These are phyloP conservation scores for Rosa chinensis DNA, from an alignment of 306 rosid genomes.

Conservation along the genomic window DNA sequence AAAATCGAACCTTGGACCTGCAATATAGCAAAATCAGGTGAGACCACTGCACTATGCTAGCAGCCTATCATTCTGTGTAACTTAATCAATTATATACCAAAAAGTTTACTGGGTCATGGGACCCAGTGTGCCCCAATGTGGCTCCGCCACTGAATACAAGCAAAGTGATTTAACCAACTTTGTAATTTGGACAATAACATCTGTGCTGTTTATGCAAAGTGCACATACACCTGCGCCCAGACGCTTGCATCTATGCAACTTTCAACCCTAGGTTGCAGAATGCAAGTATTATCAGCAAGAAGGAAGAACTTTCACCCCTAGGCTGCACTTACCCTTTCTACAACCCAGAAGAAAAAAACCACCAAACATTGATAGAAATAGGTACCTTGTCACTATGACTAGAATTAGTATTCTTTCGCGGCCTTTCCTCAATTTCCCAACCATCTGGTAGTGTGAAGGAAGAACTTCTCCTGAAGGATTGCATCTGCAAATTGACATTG, in stretches of 20 bases:
- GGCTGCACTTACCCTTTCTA: conserved; percentile 10
- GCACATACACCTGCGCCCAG: not conserved
- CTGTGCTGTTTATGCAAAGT: not conserved
- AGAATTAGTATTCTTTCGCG: conserved; percentile 16
- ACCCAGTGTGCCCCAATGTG: too few species aligned
- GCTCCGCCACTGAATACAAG: too few species aligned
- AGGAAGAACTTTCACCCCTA: not conserved
- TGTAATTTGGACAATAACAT: not conserved
- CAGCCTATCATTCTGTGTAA: too few species aligned
- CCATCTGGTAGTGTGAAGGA: conserved; percentile 36
- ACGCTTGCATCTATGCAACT: not conserved
- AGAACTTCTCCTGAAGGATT: conserved; percentile 9
- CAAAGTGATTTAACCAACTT: not conserved
- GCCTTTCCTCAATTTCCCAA: conserved; percentile 40
- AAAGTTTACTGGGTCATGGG: too few species aligned
- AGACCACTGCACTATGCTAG: too few species aligned
- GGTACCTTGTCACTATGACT: conserved; percentile 34
- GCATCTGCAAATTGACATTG: conserved; percentile 29
- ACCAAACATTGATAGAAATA: not conserved
- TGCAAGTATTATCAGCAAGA: not conserved
- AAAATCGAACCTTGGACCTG: too few species aligned
- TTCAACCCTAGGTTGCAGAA: not conserved
- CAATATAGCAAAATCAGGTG: too few species aligned
- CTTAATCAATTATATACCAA: too few species aligned
- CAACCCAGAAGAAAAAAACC: not conserved